Evolutionary conservation across 75 land plant genomes (phyloP).

Genomic region (Chamaecyparis obtusa): DNA sequence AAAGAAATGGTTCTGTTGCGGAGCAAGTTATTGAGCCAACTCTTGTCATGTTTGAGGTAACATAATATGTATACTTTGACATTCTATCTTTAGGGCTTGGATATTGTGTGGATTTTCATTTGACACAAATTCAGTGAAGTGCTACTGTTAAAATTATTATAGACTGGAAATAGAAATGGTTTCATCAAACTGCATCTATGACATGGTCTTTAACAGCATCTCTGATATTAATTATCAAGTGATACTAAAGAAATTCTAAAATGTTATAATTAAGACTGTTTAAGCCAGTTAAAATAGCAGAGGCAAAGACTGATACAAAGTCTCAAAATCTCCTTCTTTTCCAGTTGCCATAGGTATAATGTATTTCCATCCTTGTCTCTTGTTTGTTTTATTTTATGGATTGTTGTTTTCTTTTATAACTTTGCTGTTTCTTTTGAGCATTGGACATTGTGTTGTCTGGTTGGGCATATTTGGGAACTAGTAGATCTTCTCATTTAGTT

Average conservation of each 20-base stretch:
- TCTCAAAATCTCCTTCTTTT: neutral
- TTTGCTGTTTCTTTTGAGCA: neutral
- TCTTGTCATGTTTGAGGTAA: conserved; percentile 96
- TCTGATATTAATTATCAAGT: neutral
- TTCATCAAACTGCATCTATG: neutral
- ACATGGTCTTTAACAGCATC: neutral
- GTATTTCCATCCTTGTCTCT: neutral
- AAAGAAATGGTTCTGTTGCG: conserved; percentile 67
- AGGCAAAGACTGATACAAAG: neutral
- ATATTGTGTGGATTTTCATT: neutral
- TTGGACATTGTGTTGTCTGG: neutral
- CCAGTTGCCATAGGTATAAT: too few relatives aligned
- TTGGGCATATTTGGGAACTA: neutral
- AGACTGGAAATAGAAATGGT: neutral
- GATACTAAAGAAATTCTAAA: neutral
- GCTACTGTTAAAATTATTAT: neutral
- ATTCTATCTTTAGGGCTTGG: neutral
- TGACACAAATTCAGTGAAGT: neutral
- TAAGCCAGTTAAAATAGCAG: neutral
- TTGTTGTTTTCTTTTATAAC: neutral
- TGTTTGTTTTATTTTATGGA: neutral
- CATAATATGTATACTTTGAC: neutral
- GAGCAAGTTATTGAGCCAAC: conserved; percentile 86
- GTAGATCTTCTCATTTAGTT: too few relatives aligned
- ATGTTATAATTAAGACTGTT: neutral